Conservation (phyloP, 805 yeast species). For the Candida germanica region DNA sequence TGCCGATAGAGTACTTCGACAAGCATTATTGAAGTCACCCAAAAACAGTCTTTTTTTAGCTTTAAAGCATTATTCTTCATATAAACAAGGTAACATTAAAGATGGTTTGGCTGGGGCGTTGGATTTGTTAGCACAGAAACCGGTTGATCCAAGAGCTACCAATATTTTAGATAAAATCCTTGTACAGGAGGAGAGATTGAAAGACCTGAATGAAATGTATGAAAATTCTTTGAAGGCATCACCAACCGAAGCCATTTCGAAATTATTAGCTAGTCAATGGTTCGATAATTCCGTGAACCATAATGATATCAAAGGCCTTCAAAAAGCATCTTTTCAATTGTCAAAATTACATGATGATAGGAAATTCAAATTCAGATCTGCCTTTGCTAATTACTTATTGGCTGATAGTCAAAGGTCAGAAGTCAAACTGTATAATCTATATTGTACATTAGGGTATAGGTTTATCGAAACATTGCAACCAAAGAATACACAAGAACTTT, state of each 20-base stretch:
- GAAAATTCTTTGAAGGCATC: conserved; percentile 59
- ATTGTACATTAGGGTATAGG: conserved; percentile 60
- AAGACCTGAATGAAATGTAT: conserved; percentile 47
- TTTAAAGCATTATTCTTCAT: conserved; percentile 34
- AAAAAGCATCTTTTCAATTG: conserved; percentile 47
- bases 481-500: conserved; percentile 61
- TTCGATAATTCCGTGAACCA: conserved; percentile 48
- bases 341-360: conserved; percentile 26
- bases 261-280: conserved; percentile 51
- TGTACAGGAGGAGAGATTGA: conserved; percentile 26
- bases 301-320: conserved; percentile 50
- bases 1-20: conserved; percentile 49
- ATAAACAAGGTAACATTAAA: conserved; percentile 27
- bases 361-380: conserved; percentile 49
- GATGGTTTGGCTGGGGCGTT: conserved; percentile 32
- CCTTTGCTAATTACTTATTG: conserved; percentile 49
- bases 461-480: conserved; percentile 54
- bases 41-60: conserved; percentile 53
- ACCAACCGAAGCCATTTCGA: conserved; percentile 34
- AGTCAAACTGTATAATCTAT: conserved; percentile 47
- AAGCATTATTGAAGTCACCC: conserved; percentile 55
- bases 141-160: conserved; percentile 56
- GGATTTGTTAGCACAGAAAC: conserved; percentile 31
- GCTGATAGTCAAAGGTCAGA: conserved; percentile 19
- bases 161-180: conserved; percentile 47